These are phyloP conservation scores for Blepharisma stoltei DNA, from an alignment of 73 alveolate genomes.

Conservation along the genomic window DNA sequence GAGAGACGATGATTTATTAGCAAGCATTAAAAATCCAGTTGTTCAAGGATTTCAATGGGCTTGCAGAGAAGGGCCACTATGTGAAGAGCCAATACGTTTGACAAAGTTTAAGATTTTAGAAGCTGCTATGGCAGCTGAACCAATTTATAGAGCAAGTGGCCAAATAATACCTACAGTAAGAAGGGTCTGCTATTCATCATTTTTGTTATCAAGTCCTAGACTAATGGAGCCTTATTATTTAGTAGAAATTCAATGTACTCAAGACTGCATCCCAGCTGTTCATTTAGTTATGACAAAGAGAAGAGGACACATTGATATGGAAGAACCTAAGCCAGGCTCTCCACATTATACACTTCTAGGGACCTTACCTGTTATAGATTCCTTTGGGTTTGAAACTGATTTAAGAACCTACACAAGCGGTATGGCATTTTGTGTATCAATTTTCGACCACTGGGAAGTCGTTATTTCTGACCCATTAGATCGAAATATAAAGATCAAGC, in stretches of 20 bases:
- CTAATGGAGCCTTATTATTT: constrained; percentile 95
- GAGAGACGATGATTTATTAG: constrained; percentile 73
- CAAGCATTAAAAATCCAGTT: constrained; percentile 75
- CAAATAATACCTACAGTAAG: constrained; percentile 98
- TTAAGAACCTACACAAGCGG: constrained; percentile 94
- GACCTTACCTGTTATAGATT: constrained; percentile 97
- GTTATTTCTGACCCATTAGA: constrained; percentile 99
- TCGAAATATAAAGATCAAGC: constrained; percentile 63
- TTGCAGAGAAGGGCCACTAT: constrained; percentile 98
- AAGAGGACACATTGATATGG: constrained; percentile 86
- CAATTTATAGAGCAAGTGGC: constrained; percentile 77
- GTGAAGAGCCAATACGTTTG: constrained; percentile 98
- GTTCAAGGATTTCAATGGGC: constrained; percentile 99
- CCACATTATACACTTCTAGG: constrained; percentile 85
- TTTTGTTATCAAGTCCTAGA: constrained; percentile 97
- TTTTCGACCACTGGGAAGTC: constrained; percentile 91
- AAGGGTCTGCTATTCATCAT: constrained; percentile 95
- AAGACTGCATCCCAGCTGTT: constrained; percentile 94
- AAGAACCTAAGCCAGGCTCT: constrained; percentile 81
- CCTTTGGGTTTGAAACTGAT: constrained; percentile 99
- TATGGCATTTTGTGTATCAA: constrained; percentile 87
- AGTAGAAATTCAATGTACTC: constrained; percentile 94
- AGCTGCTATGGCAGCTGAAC: constrained; percentile 85
- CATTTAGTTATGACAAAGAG: constrained; percentile 89
- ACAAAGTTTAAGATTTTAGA: constrained; percentile 93